These are phyloP conservation scores for Diplodia corticola DNA, from an alignment of 2,329 filamentous ascomycete species.

Conservation along the genomic window DNA sequence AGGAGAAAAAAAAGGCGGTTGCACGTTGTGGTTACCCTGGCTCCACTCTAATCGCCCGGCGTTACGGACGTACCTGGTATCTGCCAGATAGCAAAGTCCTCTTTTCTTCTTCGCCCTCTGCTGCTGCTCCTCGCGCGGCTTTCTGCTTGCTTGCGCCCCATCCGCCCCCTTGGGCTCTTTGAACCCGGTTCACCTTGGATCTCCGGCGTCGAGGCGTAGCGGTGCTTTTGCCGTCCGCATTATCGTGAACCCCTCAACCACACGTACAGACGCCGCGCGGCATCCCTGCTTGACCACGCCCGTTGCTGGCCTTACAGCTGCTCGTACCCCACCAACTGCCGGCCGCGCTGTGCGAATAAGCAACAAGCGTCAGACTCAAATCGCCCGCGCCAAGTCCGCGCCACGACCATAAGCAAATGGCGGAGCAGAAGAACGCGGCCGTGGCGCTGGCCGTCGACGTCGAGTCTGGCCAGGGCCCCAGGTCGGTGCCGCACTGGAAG, in stretches of 20 bases:
- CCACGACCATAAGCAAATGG: not conserved
- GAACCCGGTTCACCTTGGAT: not conserved
- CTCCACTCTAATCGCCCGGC: constrained; percentile 11
- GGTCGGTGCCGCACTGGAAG: constrained; percentile 36
- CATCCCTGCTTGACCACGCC: not conserved
- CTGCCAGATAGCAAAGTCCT: not conserved
- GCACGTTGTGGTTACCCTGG: not conserved
- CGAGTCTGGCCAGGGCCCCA: constrained; percentile 20
- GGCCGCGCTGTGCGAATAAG: not conserved
- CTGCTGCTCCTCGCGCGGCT: not conserved
- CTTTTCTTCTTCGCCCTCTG: not conserved
- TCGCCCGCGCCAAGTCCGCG: not conserved
- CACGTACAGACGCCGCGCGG: not conserved
- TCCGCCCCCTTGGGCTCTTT: not conserved
- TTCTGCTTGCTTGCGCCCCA: not conserved
- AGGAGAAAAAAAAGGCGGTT: constrained; percentile 1
- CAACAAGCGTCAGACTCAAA: not conserved
- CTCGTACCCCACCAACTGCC: not conserved
- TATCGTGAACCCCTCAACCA: constrained; percentile 18
- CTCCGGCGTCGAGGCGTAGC: not conserved
- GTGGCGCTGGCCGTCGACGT: constrained; percentile 9
- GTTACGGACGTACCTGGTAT: constrained; percentile 19
- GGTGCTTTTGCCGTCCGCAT: constrained; percentile 4
- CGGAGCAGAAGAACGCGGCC: constrained; percentile 7
- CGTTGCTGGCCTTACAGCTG: not conserved